Percentiles rank a stretch among this genome's conserved stretches.
These are phyloP conservation scores for Massarina eburnea DNA, from an alignment of 2,329 filamentous ascomycete genomes.

Conservation along the genomic window DNA sequence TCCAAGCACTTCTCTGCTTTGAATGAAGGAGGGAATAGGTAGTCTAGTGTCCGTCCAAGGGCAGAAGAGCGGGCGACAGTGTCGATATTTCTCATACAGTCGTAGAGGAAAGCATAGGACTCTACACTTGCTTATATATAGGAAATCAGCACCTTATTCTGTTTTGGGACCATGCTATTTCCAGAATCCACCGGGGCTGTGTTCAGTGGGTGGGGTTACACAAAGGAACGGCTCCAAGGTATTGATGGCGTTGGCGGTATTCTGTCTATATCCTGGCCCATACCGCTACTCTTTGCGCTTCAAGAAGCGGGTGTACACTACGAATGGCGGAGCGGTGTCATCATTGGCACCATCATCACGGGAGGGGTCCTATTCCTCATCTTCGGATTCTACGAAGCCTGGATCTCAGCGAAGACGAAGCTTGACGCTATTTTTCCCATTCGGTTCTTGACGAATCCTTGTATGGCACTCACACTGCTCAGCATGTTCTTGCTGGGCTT, in stretches of 20 bases:
- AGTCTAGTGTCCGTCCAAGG: too few species aligned
- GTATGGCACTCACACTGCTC: constrained; percentile 24
- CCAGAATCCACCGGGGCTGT: too few species aligned
- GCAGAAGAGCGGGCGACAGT: too few species aligned
- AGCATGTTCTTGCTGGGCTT: constrained; percentile 32
- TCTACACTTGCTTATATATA: too few species aligned
- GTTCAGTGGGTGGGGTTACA: too few species aligned
- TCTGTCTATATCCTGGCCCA: constrained; percentile 33
- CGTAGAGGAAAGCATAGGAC: too few species aligned
- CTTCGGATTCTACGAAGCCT: constrained; percentile 31
- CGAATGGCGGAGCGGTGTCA: constrained; percentile 28
- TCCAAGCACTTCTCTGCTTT: too few species aligned
- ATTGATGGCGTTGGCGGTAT: constrained; percentile 33
- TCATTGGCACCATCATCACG: constrained; percentile 31
- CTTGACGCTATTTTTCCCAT: constrained; percentile 32
- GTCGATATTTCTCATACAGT: too few species aligned
- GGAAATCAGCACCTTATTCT: too few species aligned
- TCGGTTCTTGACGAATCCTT: constrained; percentile 26
- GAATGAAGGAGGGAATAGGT: too few species aligned
- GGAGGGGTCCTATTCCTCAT: constrained; percentile 25
- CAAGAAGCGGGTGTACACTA: constrained; percentile 32
- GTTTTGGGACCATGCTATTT: too few species aligned
- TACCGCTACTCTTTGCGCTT: constrained; percentile 35
- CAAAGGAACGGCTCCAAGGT: constrained; percentile 25
- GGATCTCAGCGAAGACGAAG: constrained; percentile 26